These are phyloP conservation scores for Vinca minor DNA, from an alignment of 257 asterid genomes.

Conservation along the genomic window DNA sequence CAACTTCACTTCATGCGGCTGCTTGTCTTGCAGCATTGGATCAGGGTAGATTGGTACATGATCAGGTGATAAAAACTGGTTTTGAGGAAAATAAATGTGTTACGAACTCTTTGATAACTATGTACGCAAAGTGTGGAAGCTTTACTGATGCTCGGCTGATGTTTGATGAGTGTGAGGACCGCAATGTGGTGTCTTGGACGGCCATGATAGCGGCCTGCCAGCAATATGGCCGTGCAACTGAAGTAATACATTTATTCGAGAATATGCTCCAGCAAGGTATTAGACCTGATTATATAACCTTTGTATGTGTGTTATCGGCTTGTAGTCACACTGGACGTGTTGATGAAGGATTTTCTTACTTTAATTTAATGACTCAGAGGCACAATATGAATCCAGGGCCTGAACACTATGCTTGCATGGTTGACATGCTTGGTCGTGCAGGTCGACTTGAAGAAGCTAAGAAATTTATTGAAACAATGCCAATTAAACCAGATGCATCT, in stretches of 20 bases:
- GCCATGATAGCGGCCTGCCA: slow-evolving; percentile 43
- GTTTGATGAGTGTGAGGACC: slow-evolving; percentile 24
- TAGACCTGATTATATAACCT: slow-evolving; percentile 40
- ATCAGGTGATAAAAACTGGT: slow-evolving; percentile 31
- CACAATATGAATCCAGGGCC: slow-evolving; percentile 29
- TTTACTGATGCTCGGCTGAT: slow-evolving; percentile 29
- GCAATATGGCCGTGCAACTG: slow-evolving; percentile 34
- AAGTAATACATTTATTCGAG: slow-evolving; percentile 34
- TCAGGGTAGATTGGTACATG: slow-evolving; percentile 33
- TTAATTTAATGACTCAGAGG: slow-evolving; percentile 26
- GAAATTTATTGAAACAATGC: slow-evolving; percentile 33
- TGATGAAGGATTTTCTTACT: slow-evolving; percentile 36
- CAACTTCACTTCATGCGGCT: slow-evolving; percentile 40
- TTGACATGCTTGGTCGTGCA: slow-evolving; percentile 48
- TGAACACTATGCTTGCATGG: slow-evolving; percentile 45
- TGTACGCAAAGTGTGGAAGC: slow-evolving; percentile 53
- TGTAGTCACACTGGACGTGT: slow-evolving; percentile 40
- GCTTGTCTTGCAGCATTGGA: slow-evolving; percentile 28
- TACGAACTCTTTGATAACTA: slow-evolving; percentile 32
- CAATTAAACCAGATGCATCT: slow-evolving; percentile 34
- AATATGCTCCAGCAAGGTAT: slow-evolving; percentile 29
- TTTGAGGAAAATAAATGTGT: slow-evolving; percentile 25
- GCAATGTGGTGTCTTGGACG: slow-evolving; percentile 44
- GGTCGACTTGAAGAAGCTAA: slow-evolving; percentile 39
- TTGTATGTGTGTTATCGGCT: slow-evolving; percentile 41